Evolutionary conservation across 2,329 filamentous ascomycete genomes (phyloP).

Genomic region (Paecilomyces fulvus): DNA sequence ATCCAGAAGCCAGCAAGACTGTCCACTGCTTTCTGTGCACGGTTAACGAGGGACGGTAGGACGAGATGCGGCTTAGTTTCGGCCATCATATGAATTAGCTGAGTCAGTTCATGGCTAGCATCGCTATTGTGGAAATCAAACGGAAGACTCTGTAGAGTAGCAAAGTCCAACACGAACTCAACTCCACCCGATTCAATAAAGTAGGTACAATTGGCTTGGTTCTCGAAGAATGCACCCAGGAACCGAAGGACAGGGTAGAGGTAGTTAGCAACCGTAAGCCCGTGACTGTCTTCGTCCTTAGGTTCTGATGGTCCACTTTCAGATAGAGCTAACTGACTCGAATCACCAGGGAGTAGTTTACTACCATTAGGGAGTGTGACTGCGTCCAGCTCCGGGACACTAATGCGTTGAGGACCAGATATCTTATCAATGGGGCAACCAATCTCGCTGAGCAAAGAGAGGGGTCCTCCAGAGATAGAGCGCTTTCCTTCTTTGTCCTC

Average conservation of each 20-base stretch:
- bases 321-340: constrained; percentile 18
- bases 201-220: constrained; percentile 59
- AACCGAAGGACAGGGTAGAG: constrained; percentile 71
- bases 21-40: constrained; percentile 62
- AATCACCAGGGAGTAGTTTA: constrained; percentile 23
- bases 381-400: constrained; percentile 19
- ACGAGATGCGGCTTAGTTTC: constrained; percentile 74
- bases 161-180: constrained; percentile 75
- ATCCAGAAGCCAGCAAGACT: constrained; percentile 58
- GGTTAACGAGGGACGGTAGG: constrained; percentile 69
- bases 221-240: constrained; percentile 66
- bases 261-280: constrained; percentile 56
- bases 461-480: constrained; percentile 49
- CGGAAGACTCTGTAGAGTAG: constrained; percentile 70
- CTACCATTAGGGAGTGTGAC: constrained; percentile 29
- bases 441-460: constrained; percentile 26
- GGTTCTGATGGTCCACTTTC: constrained; percentile 27
- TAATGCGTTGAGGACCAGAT: constrained; percentile 15
- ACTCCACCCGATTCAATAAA: constrained; percentile 75
- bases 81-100: constrained; percentile 67
- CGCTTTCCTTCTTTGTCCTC: constrained; percentile 51
- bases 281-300: constrained; percentile 42
- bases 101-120: constrained; percentile 61
- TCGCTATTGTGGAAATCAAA: constrained; percentile 60
- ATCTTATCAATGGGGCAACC: constrained; percentile 19